Evolutionary conservation across 129 eudicot species (phyloP).

Genomic region (Pittosporum tobira): DNA sequence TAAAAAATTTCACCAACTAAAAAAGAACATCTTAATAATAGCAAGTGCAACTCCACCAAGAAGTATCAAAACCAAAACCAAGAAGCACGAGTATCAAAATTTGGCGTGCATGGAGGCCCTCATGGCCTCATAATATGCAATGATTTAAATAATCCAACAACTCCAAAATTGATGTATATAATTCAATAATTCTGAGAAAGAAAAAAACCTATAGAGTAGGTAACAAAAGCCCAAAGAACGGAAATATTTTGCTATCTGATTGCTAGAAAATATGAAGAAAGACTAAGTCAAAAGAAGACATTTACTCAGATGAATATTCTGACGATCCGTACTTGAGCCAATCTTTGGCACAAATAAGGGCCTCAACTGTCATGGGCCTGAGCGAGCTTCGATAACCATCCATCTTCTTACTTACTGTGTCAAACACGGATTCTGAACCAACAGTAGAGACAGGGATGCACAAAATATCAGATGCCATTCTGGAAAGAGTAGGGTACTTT

Average conservation of each 20-base stretch:
- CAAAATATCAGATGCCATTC: conserved; percentile 69
- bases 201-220: neutral
- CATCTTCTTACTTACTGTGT: conserved; percentile 41
- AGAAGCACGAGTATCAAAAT: too few species aligned
- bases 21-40: too few species aligned
- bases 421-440: conserved; percentile 54
- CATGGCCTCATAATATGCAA: too few species aligned
- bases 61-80: too few species aligned
- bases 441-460: conserved; percentile 60
- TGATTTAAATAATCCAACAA: too few species aligned
- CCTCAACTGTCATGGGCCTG: conserved; percentile 46
- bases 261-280: neutral
- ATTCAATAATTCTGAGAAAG: neutral
- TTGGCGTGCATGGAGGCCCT: too few species aligned
- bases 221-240: neutral
- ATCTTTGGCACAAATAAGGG: conserved; percentile 75
- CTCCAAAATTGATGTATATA: too few species aligned
- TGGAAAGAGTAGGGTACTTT: conserved; percentile 65
- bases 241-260: too few species aligned
- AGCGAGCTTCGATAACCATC: conserved; percentile 47
- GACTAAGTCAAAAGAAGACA: neutral
- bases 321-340: conserved; percentile 57
- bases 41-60: too few species aligned
- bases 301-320: conserved; percentile 12
- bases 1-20: too few species aligned